Evolutionary conservation across 495 filamentous ascomycete genomes (phyloP).

Genomic region (Xanthoparmelia taractica): DNA sequence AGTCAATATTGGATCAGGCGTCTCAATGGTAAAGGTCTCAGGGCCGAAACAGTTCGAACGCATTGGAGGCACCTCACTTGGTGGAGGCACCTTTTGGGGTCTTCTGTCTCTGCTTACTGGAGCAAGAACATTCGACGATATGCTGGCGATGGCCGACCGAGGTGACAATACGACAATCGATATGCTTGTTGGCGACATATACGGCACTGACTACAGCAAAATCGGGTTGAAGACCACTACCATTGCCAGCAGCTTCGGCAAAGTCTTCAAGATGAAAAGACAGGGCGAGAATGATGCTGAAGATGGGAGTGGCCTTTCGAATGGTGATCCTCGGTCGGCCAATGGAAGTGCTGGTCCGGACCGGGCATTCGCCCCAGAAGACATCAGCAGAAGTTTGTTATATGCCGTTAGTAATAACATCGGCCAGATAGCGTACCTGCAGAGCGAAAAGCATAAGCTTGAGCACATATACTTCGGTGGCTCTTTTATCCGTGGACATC

Average conservation of each 20-base stretch:
- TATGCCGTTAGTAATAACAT: constrained; percentile 96
- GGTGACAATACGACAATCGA: constrained; percentile 91
- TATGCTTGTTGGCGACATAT: constrained; percentile 97
- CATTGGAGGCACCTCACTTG: constrained; percentile 89
- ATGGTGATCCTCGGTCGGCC: constrained; percentile 38
- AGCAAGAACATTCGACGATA: constrained; percentile 86
- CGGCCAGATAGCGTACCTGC: constrained; percentile 92
- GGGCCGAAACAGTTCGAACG: constrained; percentile 77
- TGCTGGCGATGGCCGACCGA: constrained; percentile 86
- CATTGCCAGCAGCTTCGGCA: constrained; percentile 93
- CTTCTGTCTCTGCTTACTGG: constrained; percentile 83
- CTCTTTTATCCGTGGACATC: constrained; percentile 91
- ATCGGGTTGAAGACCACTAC: constrained; percentile 90
- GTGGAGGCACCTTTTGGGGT: constrained; percentile 94
- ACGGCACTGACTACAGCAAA: constrained; percentile 89
- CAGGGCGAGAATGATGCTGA: constrained; percentile 69
- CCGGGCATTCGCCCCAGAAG: constrained; percentile 50
- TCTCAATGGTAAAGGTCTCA: constrained; percentile 96
- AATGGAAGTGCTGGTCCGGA: constrained; percentile 25
- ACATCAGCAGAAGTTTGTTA: constrained; percentile 63
- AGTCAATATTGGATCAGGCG: constrained; percentile 97
- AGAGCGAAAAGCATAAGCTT: constrained; percentile 83
- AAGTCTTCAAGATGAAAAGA: constrained; percentile 83
- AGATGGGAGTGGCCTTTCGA: constrained; percentile 56
- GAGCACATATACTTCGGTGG: constrained; percentile 96